Conservation (phyloP, 148 eudicot genomes). For the Rhododendron kiyosumense region DNA sequence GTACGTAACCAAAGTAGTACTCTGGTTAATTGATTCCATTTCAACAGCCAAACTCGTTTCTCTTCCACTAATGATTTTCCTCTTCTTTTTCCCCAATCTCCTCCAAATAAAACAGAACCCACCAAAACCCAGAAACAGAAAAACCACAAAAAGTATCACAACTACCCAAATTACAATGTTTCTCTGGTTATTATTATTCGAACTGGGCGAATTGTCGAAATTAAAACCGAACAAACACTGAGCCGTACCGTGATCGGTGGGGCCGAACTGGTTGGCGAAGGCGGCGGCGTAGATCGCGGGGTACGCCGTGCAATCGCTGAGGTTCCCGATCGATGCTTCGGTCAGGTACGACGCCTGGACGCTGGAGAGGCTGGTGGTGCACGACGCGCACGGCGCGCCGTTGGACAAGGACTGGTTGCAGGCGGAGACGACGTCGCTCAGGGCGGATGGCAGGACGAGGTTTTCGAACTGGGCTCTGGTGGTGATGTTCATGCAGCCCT, state of each 20-base stretch:
- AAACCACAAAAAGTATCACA: slow-evolving; percentile 24
- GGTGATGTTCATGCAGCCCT: slow-evolving; percentile 70
- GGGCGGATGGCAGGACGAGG: slow-evolving; percentile 15
- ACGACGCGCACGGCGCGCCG: slow-evolving; percentile 50
- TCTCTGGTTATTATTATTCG: slow-evolving; percentile 7
- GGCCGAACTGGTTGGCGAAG: slow-evolving; percentile 48
- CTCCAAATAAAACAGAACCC: slow-evolving; percentile 30
- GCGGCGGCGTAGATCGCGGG: slow-evolving; percentile 60
- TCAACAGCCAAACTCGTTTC: slow-evolving; percentile 33
- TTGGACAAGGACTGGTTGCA: slow-evolving; percentile 53
- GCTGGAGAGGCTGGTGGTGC: slow-evolving; percentile 16
- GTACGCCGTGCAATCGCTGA: slow-evolving; percentile 62
- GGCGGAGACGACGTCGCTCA: slow-evolving; percentile 23
- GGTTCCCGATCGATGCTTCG: slow-evolving; percentile 33
- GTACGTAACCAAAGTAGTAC: slow-evolving; percentile 58
- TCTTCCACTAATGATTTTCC: slow-evolving; percentile 15
- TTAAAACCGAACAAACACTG: slow-evolving; percentile 49
- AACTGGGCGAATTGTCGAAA: not conserved
- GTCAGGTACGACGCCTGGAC: slow-evolving; percentile 43
- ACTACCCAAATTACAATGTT: slow-evolving; percentile 20
- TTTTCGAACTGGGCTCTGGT: slow-evolving; percentile 45
- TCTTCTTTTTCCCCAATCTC: slow-evolving; percentile 14
- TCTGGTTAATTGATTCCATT: slow-evolving; percentile 52
- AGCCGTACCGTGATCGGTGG: slow-evolving; percentile 55
- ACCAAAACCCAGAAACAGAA: slow-evolving; percentile 23